Base-by-base conservation (phyloP, 352 stramenopile species). In the Plasmopara viticola region DNA sequence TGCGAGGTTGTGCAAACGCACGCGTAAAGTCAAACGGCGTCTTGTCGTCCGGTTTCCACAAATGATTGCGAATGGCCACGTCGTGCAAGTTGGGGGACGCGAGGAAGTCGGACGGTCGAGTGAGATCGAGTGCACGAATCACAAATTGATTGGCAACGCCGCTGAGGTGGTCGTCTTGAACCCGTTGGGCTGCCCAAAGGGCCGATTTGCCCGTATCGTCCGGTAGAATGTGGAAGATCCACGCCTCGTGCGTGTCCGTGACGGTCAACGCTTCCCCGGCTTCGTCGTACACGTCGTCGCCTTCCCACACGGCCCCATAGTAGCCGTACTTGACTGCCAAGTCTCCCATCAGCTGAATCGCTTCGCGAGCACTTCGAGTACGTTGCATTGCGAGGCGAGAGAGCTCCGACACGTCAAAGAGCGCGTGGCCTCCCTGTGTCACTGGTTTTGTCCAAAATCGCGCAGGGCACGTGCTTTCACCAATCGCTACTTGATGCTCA, bases 221-320 rank as follows among this genome's bases (percentile, higher is more conserved):
- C 0, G 92, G 85, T 33, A 97, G 52, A 42, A 98, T 96, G 64
- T 98, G 94, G 64, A 98, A 97, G 44, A 98, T 86, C 93, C 93
- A 98, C 30, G 78, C 88, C 53, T 98, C 90, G 15, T 75, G 74
- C 4, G 82, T 69, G 66, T 98, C 94, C 2, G 77, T 88, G 10
- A 98, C 86, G 0, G 78, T 94, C 15, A 98, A 77, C 25, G 84
- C 83, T 68, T 98, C 94, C 9, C 83, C 89, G 29, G 77, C 87
- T 53, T 96, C 87, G 46, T 75, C 70, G 47, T 76, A 78, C 20
- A 77, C 64, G 40, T 42, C 49, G 0, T 74, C 58, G 6, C 71
- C 72, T 59, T 96, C 85, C 81, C 81, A 95, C 34, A 75, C 67
- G 41, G 80, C 88, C 40, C 90, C 91, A 57, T 98, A 98, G 77